phyloP scores from a whole-genome alignment of 192 early-diverging fungal genomes.

The Umbelopsis sp. region DNA sequence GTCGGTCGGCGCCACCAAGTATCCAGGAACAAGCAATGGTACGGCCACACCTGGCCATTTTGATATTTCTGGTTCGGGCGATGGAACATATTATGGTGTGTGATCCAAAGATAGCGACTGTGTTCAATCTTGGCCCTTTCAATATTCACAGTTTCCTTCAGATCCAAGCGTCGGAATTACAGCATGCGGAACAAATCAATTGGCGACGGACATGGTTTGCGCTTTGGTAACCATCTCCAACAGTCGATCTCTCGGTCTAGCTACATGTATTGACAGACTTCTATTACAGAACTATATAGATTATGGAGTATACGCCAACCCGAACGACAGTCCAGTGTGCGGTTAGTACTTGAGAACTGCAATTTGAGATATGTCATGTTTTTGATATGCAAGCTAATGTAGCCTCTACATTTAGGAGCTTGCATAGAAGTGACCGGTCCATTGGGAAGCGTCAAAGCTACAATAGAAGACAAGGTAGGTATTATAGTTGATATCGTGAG shows the following conservation, averaged over 20 bases:
- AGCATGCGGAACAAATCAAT: slow-evolving; percentile 32
- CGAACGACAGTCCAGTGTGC: slow-evolving; percentile 51
- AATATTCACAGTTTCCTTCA: not conserved
- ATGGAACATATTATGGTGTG: slow-evolving; percentile 56
- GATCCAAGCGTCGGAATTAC: slow-evolving; percentile 35
- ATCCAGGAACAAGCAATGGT: slow-evolving; percentile 33
- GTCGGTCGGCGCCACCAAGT: slow-evolving; percentile 30
- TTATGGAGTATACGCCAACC: slow-evolving; percentile 46
- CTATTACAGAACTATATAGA: slow-evolving; percentile 45
- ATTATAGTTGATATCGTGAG: not conserved
- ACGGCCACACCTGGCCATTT: slow-evolving; percentile 31
- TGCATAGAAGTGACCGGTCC: slow-evolving; percentile 54
- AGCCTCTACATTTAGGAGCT: slow-evolving; percentile 9
- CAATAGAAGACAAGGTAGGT: slow-evolving; percentile 58
- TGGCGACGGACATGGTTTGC: slow-evolving; percentile 33
- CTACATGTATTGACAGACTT: not conserved
- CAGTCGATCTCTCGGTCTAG: not conserved
- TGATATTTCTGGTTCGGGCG: slow-evolving; percentile 42
- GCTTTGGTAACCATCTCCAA: slow-evolving; percentile 26
- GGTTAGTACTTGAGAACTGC: slow-evolving; percentile 20
- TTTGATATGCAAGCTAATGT: not conserved
- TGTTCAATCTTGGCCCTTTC: too few relatives aligned
- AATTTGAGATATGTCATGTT: not conserved
- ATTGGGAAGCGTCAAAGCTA: slow-evolving; percentile 50
- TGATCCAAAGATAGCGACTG: not conserved